These are phyloP conservation scores for Angomonas deanei DNA, from an alignment of 208 protist genomes.

Conservation along the genomic window DNA sequence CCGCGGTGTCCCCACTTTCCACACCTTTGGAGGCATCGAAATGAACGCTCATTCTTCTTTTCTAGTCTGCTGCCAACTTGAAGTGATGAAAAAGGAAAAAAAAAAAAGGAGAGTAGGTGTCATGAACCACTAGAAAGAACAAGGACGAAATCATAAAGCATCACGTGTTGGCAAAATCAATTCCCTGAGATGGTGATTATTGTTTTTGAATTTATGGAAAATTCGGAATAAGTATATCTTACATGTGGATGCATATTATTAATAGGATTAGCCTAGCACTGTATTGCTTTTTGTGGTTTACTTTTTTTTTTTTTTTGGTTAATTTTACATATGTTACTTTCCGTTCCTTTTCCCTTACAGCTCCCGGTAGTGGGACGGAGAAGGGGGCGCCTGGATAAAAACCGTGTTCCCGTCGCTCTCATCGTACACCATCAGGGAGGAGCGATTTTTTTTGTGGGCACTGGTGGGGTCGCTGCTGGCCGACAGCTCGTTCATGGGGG, in stretches of 20 bases:
- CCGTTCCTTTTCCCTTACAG: not conserved
- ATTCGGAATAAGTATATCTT: too few relatives aligned
- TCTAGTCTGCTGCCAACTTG: too few relatives aligned
- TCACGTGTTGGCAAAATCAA: slow-evolving; percentile 3
- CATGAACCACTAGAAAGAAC: not conserved
- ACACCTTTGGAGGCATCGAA: too few relatives aligned
- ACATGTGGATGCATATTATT: not conserved
- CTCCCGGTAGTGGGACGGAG: not conserved
- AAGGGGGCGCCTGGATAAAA: not conserved
- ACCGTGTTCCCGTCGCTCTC: slow-evolving; percentile 1
- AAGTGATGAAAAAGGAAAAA: not conserved
- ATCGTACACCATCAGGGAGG: not conserved
- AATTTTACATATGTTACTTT: not conserved
- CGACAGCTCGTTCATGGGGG: not conserved
- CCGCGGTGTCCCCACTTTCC: too few relatives aligned
- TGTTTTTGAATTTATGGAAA: not conserved
- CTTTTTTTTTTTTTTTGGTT: slow-evolving; percentile 6
- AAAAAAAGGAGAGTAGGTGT: slow-evolving; percentile 1
- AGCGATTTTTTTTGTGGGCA: not conserved
- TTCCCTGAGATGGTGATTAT: not conserved
- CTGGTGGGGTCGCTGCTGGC: not conserved
- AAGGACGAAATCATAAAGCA: not conserved
- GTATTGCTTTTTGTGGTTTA: slow-evolving; percentile 9
- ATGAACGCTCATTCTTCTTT: too few relatives aligned
- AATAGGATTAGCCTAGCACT: too few relatives aligned